These are phyloP conservation scores for Saturnispora galanensis DNA, from an alignment of 805 yeast species.

Conservation along the genomic window DNA sequence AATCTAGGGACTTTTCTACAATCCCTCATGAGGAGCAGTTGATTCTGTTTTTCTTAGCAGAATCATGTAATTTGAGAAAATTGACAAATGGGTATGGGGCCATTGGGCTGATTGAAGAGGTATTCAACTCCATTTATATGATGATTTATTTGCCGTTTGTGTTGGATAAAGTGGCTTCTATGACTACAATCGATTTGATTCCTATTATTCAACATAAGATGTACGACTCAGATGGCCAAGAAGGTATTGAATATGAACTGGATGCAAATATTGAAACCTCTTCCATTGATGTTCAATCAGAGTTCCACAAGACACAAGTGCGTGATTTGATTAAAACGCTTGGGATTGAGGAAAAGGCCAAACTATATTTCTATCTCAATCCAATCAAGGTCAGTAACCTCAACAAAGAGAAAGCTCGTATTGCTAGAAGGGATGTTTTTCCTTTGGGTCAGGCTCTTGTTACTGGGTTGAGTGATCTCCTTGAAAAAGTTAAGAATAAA, in stretches of 20 bases:
- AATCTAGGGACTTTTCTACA: slow-evolving; percentile 22
- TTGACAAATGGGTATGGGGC: slow-evolving; percentile 77
- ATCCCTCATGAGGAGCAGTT: slow-evolving; percentile 31
- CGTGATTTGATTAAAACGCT: neutral
- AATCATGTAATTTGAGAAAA: slow-evolving; percentile 51
- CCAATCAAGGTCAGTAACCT: slow-evolving; percentile 6
- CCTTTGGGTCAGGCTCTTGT: slow-evolving; percentile 26
- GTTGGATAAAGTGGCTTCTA: slow-evolving; percentile 7
- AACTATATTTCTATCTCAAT: neutral
- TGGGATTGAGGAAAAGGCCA: slow-evolving; percentile 1
- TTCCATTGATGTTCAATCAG: neutral
- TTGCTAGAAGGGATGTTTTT: slow-evolving; percentile 40
- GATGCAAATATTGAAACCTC: neutral
- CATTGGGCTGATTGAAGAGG: slow-evolving; percentile 65
- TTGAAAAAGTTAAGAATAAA: slow-evolving; percentile 18
- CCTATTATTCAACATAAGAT: neutral
- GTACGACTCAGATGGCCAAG: neutral
- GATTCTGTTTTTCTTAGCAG: slow-evolving; percentile 36
- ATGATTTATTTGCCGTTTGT: slow-evolving; percentile 30
- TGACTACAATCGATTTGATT: neutral
- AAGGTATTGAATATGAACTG: neutral
- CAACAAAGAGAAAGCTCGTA: slow-evolving; percentile 29
- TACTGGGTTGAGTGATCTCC: slow-evolving; percentile 12
- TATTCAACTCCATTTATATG: slow-evolving; percentile 52
- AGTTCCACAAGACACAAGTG: neutral